Percentiles rank a stretch among this genome's conserved stretches.
Evolutionary conservation across 1,284 basidiomycete genomes (phyloP).

Genomic region (Cystobasidiaceae sp.): DNA sequence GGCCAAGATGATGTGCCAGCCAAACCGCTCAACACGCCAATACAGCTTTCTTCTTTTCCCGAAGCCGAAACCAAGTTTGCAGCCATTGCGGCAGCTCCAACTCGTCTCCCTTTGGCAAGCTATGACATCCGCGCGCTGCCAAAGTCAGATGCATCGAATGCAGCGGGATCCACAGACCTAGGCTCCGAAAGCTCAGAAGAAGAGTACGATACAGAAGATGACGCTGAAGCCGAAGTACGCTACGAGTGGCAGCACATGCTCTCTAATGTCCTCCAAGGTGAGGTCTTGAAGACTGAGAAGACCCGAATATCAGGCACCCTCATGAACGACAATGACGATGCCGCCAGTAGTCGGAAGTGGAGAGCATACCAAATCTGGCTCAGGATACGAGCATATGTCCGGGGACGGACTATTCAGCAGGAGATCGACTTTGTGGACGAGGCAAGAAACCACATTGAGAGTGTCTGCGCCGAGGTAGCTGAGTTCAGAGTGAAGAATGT

Average conservation of each 20-base stretch:
- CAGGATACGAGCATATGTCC: conserved; percentile 78
- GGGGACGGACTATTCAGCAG: conserved; percentile 71
- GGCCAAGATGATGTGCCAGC: neutral
- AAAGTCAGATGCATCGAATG: neutral
- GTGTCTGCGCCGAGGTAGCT: conserved; percentile 71
- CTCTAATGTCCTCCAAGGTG: conserved; percentile 81
- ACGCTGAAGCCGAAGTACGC: conserved; percentile 51
- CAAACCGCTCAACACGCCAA: neutral
- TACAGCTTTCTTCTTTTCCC: neutral
- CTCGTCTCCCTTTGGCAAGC: conserved; percentile 15
- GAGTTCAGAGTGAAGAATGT: conserved; percentile 58
- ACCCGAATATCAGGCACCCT: conserved; percentile 56
- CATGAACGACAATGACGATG: conserved; percentile 28
- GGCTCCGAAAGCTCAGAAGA: neutral
- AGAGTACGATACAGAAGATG: conserved; percentile 30
- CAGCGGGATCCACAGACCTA: neutral
- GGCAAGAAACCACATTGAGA: conserved; percentile 71
- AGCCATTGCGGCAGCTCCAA: neutral
- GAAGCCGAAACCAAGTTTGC: neutral
- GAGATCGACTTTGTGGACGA: conserved; percentile 78
- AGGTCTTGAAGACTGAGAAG: conserved; percentile 88
- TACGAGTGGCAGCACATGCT: conserved; percentile 94
- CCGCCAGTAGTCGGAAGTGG: conserved; percentile 41
- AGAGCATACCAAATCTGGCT: conserved; percentile 67
- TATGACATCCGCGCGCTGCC: conserved; percentile 3